Evolutionary conservation across 345 rosid species (phyloP), one percentile per base, ranked within the genome.

Genomic region (Microcos paniculata): DNA sequence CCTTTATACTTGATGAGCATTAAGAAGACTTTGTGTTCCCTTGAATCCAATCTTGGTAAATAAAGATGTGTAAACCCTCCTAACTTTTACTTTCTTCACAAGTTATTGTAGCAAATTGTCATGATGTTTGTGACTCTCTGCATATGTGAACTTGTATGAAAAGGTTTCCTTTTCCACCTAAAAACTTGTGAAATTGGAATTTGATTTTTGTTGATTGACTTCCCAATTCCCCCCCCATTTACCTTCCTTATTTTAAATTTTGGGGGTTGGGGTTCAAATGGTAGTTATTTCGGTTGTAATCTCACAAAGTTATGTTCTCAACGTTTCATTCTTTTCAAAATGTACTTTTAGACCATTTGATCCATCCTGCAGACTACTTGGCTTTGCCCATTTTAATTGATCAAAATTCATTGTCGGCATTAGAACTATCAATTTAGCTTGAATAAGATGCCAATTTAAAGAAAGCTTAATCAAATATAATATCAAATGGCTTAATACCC

Each of bases 21-120:
- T 61, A 40, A 46, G 72, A 40, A 46, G 72, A 42, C 67, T 62
- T 43, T 65, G 70, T 71, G 78, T 77, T 71, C 81, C 76, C 75
- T 76, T 83, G 63, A 79, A 66, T 78, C 77, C 74, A 84, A 81
- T 70, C 72, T 66, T 43, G 4, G 31, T 76, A 52, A 45, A 78
- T 59, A 63, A 74, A 76, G 31, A 18, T 28, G 26, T n/a, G 42
- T 24, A 56, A 26, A 52, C 65, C 28, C 42, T 65, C 21, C 49
- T 16, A n/a, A 18, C n/a, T 31, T 43, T 58, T 23, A 6, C 51
- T 40, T 62, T 57, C 23, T n/a, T 53, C n/a, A n/a, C n/a, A n/a
- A n/a, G n/a, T n/a, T n/a, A n/a, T 31, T 14, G n/a, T 23, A 49
- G 28, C 18, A 16, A 56, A 68, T 69, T 21, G 8, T 74, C 30